Conservation (phyloP, 495 filamentous ascomycete species). For the Trichodelitschia bisporula region DNA sequence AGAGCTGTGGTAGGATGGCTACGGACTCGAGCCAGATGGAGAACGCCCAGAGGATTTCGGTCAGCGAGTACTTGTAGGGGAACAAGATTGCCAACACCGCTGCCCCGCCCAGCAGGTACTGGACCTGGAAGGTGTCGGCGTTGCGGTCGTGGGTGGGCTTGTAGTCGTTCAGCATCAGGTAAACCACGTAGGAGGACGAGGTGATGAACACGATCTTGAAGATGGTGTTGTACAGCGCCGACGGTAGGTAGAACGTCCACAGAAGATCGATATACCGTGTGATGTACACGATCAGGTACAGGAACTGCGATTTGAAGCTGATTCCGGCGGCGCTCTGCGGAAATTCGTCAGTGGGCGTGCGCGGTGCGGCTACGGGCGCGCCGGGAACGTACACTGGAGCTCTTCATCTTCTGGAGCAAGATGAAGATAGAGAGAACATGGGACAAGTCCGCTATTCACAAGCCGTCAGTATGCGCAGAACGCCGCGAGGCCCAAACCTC, state of each 20-base stretch:
- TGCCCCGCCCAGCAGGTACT: conserved; percentile 68
- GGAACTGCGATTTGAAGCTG: conserved; percentile 89
- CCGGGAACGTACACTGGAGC: conserved; percentile 40
- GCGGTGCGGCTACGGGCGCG: neutral
- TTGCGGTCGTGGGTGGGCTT: conserved; percentile 90
- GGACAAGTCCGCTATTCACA: conserved; percentile 60
- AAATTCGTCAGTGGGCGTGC: neutral
- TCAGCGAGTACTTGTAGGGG: conserved; percentile 49
- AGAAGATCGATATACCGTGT: conserved; percentile 88
- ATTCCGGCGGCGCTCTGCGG: conserved; percentile 80
- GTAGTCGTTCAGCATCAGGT: conserved; percentile 90
- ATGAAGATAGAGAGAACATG: conserved; percentile 89
- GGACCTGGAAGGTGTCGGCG: conserved; percentile 85
- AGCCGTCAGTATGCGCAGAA: neutral
- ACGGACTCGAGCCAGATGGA: conserved; percentile 94
- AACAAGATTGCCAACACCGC: conserved; percentile 57
- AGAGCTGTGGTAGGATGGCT: conserved; percentile 87
- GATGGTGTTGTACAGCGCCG: conserved; percentile 51
- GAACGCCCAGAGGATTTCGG: conserved; percentile 84
- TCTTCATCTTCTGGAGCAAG: conserved; percentile 83
- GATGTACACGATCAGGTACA: conserved; percentile 82
- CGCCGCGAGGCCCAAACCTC: neutral
- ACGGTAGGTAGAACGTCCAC: conserved; percentile 50
- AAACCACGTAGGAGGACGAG: conserved; percentile 77
- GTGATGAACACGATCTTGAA: conserved; percentile 92